phyloP scores from a whole-genome alignment of 768 basidiomycete species.

The Boletus subcaerulescens region DNA sequence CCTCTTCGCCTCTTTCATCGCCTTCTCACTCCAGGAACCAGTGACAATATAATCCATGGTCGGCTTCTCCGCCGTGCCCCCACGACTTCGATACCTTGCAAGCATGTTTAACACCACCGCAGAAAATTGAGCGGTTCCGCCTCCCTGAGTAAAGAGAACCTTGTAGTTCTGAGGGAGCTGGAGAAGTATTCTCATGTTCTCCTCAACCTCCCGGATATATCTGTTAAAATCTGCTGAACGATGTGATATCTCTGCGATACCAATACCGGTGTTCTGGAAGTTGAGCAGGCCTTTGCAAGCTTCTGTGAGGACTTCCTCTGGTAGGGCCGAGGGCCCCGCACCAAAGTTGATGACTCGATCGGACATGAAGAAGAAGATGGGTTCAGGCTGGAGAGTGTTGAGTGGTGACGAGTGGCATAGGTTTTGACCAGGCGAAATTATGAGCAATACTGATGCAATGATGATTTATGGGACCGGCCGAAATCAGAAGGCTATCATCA shows the following conservation, averaged over 20 bases:
- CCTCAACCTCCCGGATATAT: constrained; percentile 60
- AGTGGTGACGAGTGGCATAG: too few species aligned
- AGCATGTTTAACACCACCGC: constrained; percentile 90
- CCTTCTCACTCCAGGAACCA: constrained; percentile 90
- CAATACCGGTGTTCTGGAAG: constrained; percentile 88
- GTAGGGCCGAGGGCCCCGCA: constrained; percentile 91
- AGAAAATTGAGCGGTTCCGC: constrained; percentile 89
- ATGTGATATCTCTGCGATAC: constrained; percentile 94
- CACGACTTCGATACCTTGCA: constrained; percentile 74
- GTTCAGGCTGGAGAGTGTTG: background rate
- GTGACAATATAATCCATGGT: constrained; percentile 87
- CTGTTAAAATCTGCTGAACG: constrained; percentile 85
- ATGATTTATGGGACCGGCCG: background rate
- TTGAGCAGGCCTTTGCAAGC: constrained; percentile 85
- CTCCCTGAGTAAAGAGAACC: constrained; percentile 93
- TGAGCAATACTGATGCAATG: background rate
- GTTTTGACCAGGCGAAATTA: background rate
- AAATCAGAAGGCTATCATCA: too few species aligned
- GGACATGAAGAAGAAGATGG: constrained; percentile 17
- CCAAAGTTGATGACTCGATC: constrained; percentile 82
- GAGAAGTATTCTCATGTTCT: constrained; percentile 72
- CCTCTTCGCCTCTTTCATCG: constrained; percentile 75
- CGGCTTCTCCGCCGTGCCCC: constrained; percentile 55
- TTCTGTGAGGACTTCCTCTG: constrained; percentile 79
- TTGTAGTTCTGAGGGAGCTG: constrained; percentile 78